Conservation (phyloP, 1,284 basidiomycete species). For the Cryptococcus sp. region DNA sequence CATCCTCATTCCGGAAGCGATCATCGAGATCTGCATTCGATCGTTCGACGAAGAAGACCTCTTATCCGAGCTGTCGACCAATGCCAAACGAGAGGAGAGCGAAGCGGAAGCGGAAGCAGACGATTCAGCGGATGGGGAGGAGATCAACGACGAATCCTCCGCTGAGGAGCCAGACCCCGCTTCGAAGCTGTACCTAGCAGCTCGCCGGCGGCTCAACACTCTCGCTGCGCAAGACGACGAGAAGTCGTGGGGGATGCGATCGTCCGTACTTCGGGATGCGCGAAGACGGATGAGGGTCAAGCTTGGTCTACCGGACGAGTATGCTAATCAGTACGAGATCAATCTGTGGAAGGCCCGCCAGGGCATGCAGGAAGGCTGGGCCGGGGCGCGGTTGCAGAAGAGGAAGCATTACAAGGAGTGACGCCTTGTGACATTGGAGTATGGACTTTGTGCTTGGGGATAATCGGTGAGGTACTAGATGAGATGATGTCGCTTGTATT, state of each 20-base stretch:
- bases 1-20: conserved; percentile 35
- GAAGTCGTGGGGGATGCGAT: neutral
- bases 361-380: neutral
- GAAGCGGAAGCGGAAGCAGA: neutral
- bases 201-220: neutral
- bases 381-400: neutral
- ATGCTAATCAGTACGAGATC: conserved; percentile 3
- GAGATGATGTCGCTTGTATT: no score
- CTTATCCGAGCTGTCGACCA: neutral
- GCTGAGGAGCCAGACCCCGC: neutral
- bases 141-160: neutral
- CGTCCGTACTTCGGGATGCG: conserved; percentile 2
- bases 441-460: no score
- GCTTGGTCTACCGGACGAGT: conserved; percentile 10
- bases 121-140: neutral
- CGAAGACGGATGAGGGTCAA: conserved; percentile 10
- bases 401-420: neutral
- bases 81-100: neutral
- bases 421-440: neutral
- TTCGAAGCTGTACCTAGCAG: conserved; percentile 5
- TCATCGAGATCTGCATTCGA: conserved; percentile 24
- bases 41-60: neutral
- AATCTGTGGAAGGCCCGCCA: conserved; percentile 4
- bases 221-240: neutral
- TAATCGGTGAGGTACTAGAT: no score